Evolutionary conservation across 805 yeast species (phyloP), one percentile per base, ranked within the genome.

Genomic region (Wickerhamiella musiphila): DNA sequence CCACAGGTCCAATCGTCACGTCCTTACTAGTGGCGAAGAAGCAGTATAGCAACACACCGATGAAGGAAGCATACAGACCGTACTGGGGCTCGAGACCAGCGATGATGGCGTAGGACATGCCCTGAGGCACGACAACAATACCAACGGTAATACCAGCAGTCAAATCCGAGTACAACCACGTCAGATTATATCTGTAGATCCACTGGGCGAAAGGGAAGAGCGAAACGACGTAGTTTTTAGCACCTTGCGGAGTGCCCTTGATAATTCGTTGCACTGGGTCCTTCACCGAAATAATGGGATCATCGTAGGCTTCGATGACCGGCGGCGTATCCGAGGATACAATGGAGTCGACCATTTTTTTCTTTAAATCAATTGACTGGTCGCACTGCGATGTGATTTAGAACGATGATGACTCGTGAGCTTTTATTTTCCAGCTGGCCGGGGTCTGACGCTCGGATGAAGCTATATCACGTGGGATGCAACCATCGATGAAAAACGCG

Each of bases 1-100:
- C 95, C 23, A 84, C 95, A 8, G 95, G 95, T 18, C 95, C 95
- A 46, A 84, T 83, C 38, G 92, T 77, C 23, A 84, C 93, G 62
- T 84, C 95, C 54, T 84, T 84, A 16, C 93, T 78, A 10, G 95
- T 84, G 10, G 95, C 95, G 56, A 84, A 84, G 46, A 84, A 67
- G 31, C 93, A 76, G 54, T 84, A 84, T 32, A 78, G 69, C 48
- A 82, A 66, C 9, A 83, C 93, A 49, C 95, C 95, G 29, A 84
- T 74, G 48, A 84, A 84, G 0, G 93, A 78, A 10, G 94, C 79
- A 56, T 84, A 84, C 29, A 84, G 66, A 31, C 95, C 95, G 46
- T 73, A 84, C 52, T 83, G 76, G 5, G 93, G 71, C 4, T 72
- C 62, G 38, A 84, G 64, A 4, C 78, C 73, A 5, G 95, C 95